These are phyloP conservation scores for Leishmania arabica DNA, from an alignment of 208 protist species.

Conservation along the genomic window DNA sequence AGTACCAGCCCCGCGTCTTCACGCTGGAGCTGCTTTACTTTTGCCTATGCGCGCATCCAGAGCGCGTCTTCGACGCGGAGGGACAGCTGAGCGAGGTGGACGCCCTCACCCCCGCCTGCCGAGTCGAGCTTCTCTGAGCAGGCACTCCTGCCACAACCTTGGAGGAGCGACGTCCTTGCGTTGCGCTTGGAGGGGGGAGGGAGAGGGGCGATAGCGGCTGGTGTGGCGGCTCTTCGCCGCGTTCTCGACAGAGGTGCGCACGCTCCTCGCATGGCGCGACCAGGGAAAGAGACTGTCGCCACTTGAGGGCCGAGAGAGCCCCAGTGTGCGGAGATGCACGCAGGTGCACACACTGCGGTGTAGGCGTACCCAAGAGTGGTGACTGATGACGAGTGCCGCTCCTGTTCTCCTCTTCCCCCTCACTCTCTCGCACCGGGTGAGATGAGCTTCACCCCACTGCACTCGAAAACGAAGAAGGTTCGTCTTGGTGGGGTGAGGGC, in stretches of 20 bases:
- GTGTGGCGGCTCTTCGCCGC: not conserved
- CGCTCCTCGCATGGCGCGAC: not conserved
- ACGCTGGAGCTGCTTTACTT: slow-evolving; percentile 76
- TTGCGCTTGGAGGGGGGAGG: not conserved
- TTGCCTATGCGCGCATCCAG: slow-evolving; percentile 50
- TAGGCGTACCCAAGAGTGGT: not conserved
- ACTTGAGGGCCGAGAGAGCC: not conserved
- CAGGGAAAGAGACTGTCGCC: not conserved
- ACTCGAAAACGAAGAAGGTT: no score
- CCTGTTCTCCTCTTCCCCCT: not conserved
- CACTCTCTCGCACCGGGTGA: no score
- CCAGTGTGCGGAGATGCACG: not conserved
- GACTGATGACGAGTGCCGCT: no score
- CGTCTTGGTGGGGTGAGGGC: no score
- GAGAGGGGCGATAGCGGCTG: not conserved
- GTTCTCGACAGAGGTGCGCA: not conserved
- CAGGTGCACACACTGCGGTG: not conserved
- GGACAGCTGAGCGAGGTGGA: slow-evolving; percentile 40
- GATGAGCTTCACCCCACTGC: no score
- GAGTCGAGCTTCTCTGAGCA: slow-evolving; percentile 35
- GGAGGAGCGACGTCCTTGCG: not conserved
- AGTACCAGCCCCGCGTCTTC: slow-evolving; percentile 44
- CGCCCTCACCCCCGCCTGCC: slow-evolving; percentile 42
- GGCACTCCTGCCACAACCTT: not conserved
- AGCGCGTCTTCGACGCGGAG: slow-evolving; percentile 40